Base-by-base conservation (phyloP, 2,329 filamentous ascomycete genomes). In the Didymella arachidicola region DNA sequence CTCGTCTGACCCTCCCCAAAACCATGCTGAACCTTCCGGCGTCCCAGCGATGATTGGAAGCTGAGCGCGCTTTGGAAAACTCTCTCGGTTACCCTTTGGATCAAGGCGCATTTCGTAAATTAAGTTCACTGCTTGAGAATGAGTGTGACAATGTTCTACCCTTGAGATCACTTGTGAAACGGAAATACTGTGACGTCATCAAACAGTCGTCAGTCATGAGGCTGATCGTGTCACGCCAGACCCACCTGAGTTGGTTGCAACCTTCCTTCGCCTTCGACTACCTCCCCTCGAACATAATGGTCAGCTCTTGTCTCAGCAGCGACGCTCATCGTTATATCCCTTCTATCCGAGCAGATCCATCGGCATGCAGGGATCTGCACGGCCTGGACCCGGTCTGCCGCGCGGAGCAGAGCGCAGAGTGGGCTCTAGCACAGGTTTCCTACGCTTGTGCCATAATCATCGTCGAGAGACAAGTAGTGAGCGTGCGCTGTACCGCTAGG, bases 1-100 rank as follows among this genome's bases (percentile, higher is more conserved):
- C 72, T 66, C 65, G 55, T 70, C 65, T 39, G 50, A 57, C 16
- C 66, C 64, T 25, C 66, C 67, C 69, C 69, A 70, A 52, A 69
- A 66, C 68, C 68, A 69, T 10, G 66, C 65, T 30, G 66, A 61
- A 2, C 59, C 36, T 10, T 39, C 36, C 11, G 36, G 36, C 36
- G 36, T 39, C 8, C 36, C 36, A 19, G 36, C 36, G 16, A 39
- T 18, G n/a, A 19, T 16, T 39, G 36, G 36, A 39, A 39, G 36
- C 36, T 39, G 36, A 39, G 36, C n/a, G n/a, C 36, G 36, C 18
- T 19, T 39, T 11, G 36, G 36, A 10, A 39, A 39, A n/a, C 36
- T 39, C 4, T 62, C 59, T 32, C 62, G 47, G 25, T 70, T 60
- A 53, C 57, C 60, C 34, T 65, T 60, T 11, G 67, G 60, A 32